A percentile compares a stretch with the other conserved stretches of the same genome.
phyloP scores from a whole-genome alignment of 306 rosid genomes.

The Hippophae gyantsensis region DNA sequence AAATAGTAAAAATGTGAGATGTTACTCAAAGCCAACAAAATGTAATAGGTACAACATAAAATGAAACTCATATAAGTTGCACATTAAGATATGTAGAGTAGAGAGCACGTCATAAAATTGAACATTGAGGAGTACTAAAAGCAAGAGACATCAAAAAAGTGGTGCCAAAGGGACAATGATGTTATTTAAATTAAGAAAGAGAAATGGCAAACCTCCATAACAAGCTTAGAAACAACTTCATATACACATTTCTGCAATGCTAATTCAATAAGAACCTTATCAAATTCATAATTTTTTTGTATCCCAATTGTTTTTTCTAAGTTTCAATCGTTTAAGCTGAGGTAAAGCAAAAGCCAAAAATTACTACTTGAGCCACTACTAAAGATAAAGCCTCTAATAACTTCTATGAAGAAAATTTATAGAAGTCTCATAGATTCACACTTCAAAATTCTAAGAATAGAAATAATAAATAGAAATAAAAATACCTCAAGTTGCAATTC shows the following conservation, averaged over 20 bases:
- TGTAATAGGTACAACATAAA: slow-evolving; percentile 5
- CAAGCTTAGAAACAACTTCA: slow-evolving; percentile 98
- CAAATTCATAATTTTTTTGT: slow-evolving; percentile 79
- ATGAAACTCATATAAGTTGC: background rate
- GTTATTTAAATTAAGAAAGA: slow-evolving; percentile 2
- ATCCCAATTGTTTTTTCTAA: slow-evolving; percentile 92
- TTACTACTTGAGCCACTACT: slow-evolving; percentile 1
- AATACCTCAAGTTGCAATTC: too few relatives aligned
- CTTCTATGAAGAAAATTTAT: too few relatives aligned
- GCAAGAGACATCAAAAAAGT: slow-evolving; percentile 8
- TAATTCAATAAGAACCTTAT: slow-evolving; percentile 78
- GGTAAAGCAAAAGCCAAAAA: slow-evolving; percentile 20
- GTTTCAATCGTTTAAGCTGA: slow-evolving; percentile 88
- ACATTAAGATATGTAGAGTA: slow-evolving; percentile 7
- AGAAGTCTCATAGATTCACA: too few relatives aligned
- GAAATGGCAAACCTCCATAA: slow-evolving; percentile 69
- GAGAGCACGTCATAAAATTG: too few relatives aligned
- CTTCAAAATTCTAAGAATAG: too few relatives aligned
- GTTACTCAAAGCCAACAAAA: background rate
- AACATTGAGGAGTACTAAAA: background rate
- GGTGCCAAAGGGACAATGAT: background rate
- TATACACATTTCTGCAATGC: slow-evolving; percentile 93
- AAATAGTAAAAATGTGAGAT: slow-evolving; percentile 1
- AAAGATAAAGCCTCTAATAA: slow-evolving; percentile 3
- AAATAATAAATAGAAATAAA: too few relatives aligned